phyloP scores from a whole-genome alignment of 169 alveolate species.

The Plasmodium gaboni region DNA sequence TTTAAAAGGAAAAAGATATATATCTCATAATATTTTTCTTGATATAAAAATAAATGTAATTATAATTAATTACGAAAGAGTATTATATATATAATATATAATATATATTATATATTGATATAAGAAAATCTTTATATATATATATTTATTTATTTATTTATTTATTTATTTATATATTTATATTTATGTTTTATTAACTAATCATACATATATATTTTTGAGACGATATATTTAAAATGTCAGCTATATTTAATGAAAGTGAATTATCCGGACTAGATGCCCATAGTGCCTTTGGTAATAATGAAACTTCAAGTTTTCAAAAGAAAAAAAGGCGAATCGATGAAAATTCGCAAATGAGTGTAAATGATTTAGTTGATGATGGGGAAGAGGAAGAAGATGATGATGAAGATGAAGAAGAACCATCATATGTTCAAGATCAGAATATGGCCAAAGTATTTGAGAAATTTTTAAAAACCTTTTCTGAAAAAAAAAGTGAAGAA shows the following conservation, averaged over 20 bases:
- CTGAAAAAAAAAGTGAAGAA: conserved; percentile 57
- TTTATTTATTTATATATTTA: background rate
- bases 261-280: conserved; percentile 69
- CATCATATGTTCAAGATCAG: conserved; percentile 86
- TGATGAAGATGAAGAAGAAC: conserved; percentile 79
- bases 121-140: background rate
- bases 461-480: conserved; percentile 79
- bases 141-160: background rate
- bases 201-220: background rate
- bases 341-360: conserved; percentile 33
- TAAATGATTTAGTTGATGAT: conserved; percentile 6
- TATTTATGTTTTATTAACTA: background rate
- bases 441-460: conserved; percentile 86
- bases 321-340: conserved; percentile 42
- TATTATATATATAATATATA: no score
- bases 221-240: conserved; percentile 13
- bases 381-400: conserved; percentile 60
- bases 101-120: no score
- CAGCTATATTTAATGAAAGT: conserved; percentile 54
- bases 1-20: no score
- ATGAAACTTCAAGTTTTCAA: conserved; percentile 24
- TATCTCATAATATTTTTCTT: no score
- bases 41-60: no score
- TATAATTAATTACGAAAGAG: no score
- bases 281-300: conserved; percentile 58